Conservation (phyloP, 2,329 filamentous ascomycete genomes). For the Elsinoe arachidis region DNA sequence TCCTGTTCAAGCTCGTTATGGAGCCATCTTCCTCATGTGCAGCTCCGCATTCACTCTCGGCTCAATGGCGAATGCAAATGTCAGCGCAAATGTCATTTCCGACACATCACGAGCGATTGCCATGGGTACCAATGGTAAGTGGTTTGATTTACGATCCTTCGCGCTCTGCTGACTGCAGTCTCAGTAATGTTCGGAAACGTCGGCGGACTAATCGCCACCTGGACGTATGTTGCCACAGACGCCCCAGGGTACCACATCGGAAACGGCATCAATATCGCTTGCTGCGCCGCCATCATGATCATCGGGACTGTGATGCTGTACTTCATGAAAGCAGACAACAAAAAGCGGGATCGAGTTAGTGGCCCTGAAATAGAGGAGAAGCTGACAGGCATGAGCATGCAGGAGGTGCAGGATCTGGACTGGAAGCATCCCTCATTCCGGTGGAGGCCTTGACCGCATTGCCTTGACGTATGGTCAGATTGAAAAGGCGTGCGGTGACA, state of each 20-base stretch:
- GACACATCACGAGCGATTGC: neutral
- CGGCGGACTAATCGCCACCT: neutral
- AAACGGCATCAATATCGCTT: neutral
- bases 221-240: neutral
- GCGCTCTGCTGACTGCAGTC: too few relatives aligned
- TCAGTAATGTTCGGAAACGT: neutral
- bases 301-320: neutral
- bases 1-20: neutral
- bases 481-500: too few relatives aligned
- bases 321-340: neutral
- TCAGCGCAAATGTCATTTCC: neutral
- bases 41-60: neutral
- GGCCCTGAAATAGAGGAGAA: too few relatives aligned
- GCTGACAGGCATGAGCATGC: too few relatives aligned
- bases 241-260: neutral
- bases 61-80: neutral
- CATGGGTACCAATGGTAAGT: neutral
- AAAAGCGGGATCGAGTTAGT: neutral
- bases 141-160: too few relatives aligned
- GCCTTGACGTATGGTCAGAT: too few relatives aligned
- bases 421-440: too few relatives aligned
- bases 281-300: neutral
- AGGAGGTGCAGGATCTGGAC: too few relatives aligned
- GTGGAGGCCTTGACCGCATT: too few relatives aligned
- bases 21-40: neutral